Conservation (phyloP, 2,329 filamentous ascomycete species). For the Nectriaceae sp. region DNA sequence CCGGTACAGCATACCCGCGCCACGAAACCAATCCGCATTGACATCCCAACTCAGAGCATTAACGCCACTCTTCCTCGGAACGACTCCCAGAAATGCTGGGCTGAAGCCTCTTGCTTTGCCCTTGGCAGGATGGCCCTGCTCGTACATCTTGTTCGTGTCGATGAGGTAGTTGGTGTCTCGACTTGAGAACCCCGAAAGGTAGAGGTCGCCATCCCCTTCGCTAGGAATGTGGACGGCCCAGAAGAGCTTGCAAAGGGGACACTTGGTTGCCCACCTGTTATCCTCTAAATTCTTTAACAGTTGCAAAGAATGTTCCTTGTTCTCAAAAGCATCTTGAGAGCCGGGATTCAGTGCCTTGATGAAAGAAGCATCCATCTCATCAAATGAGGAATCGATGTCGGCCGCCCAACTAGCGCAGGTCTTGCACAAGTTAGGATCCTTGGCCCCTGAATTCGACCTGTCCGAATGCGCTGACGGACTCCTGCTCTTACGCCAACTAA, state of each 20-base stretch:
- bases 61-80: conserved; percentile 33
- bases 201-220: conserved; percentile 31
- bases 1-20: conserved; percentile 36
- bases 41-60: conserved; percentile 33
- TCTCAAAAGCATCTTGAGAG: conserved; percentile 34
- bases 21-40: conserved; percentile 34
- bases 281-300: conserved; percentile 32
- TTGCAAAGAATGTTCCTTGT: conserved; percentile 32
- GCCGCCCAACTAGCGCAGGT: conserved; percentile 34
- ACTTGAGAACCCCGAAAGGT: conserved; percentile 36
- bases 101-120: conserved; percentile 30
- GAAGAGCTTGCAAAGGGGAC: conserved; percentile 38
- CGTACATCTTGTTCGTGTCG: conserved; percentile 32
- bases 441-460: conserved; percentile 23
- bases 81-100: conserved; percentile 34
- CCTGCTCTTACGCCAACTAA: conserved; percentile 39
- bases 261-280: conserved; percentile 35
- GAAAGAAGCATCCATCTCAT: conserved; percentile 34
- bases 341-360: conserved; percentile 28
- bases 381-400: conserved; percentile 35
- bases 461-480: conserved; percentile 38
- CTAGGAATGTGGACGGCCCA: conserved; percentile 34
- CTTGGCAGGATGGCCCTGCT: conserved; percentile 32
- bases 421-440: conserved; percentile 34
- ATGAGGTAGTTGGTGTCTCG: conserved; percentile 38